Evolutionary conservation across 1,284 basidiomycete species (phyloP), one percentile per base, ranked within the genome.

Genomic region (Rhodotorula sp.): DNA sequence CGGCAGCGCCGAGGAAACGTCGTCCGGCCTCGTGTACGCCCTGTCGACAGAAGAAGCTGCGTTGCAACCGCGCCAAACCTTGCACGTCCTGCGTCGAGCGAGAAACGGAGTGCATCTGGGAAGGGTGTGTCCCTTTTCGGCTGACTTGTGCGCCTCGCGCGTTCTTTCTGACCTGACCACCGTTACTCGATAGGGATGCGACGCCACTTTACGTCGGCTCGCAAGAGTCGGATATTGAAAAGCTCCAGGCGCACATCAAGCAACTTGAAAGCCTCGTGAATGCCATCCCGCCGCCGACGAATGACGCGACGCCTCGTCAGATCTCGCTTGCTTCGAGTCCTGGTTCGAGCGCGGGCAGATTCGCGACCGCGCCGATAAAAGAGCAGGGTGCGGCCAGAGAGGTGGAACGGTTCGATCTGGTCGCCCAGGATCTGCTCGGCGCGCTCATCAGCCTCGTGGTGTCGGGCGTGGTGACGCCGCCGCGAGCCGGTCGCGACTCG

Each of bases 21-120:
- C 49, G 49, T n/a, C 49, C 49, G 20, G 49, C 49, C 12, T 51
- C 49, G 49, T 60, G 55, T 8, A 44, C 22, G 12, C 24, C 42
- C 6, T 62, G 66, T 29, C 30, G 72, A 6, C 58, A 56, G 51
- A 65, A 66, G 51, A 74, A 72, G 56, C 58, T 72, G 15, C 42
- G 70, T 5, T 74, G 73, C 59, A 74, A 72, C 48, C 59, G 73
- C 6, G 66, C 62, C 3, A 51, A 56, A 22, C 73, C 73, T 2
- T 74, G 73, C 26, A 68, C 72, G 22, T 68, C 72, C 24, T 74
- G 73, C 53, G 67, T 61, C 5, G n/a, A 58, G 7, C 65, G 60
- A 12, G 67, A 64, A n/a, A 45, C 57, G 18, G 68, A 49, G 6
- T 73, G 67, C 58, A 44, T 55, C 12, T 70, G 69, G 67, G 67